Percentiles rank a stretch among this genome's conserved stretches.
Conservation (phyloP, 352 stramenopile species). For the Blastocystis hominis region DNA sequence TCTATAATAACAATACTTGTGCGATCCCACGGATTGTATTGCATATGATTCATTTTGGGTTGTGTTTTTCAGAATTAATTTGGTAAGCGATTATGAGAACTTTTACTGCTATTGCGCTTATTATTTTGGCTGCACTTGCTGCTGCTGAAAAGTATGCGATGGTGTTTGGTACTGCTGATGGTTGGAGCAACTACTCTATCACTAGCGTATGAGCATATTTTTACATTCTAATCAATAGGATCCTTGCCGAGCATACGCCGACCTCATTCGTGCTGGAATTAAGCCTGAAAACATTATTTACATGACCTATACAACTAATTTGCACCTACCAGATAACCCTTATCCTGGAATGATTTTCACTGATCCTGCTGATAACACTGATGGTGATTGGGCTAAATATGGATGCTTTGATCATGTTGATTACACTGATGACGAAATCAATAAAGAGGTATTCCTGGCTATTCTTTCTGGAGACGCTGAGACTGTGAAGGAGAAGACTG, state of each 20-base stretch:
- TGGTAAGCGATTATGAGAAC: neutral
- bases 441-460: neutral
- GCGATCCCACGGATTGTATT: too few species aligned
- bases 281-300: constrained; percentile 18
- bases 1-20: too few species aligned
- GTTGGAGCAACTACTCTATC: constrained; percentile 20
- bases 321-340: neutral
- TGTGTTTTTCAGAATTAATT: too few species aligned
- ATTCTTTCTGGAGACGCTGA: constrained; percentile 51
- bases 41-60: too few species aligned
- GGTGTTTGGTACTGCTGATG: constrained; percentile 35
- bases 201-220: neutral
- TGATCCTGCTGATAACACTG: constrained; percentile 17
- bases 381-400: constrained; percentile 47
- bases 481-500: neutral
- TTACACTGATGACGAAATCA: constrained; percentile 44
- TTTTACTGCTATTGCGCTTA: neutral
- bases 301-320: neutral
- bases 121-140: constrained; percentile 15
- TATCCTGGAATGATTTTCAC: constrained; percentile 47
- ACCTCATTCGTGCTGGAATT: constrained; percentile 16
- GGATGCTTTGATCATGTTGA: constrained; percentile 47
- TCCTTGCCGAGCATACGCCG: too few species aligned
- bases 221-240: too few species aligned
- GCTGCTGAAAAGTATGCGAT: too few species aligned